Evolutionary conservation across 1,139 yeast species (phyloP).

Genomic region (Pichia sp.): DNA sequence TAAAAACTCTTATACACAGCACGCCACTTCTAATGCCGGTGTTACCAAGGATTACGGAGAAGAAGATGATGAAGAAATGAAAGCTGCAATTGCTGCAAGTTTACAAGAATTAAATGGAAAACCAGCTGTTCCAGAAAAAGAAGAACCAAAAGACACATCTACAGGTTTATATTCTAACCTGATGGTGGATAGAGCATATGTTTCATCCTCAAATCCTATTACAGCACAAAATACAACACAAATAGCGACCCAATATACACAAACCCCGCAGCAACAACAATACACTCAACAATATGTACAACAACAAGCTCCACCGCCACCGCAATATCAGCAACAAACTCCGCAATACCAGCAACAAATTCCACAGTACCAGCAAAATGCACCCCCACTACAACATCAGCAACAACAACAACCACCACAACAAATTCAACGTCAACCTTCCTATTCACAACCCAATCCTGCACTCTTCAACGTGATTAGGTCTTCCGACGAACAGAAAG

Average conservation of each 20-base stretch:
- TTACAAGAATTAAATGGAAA: constrained; percentile 61
- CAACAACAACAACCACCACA: constrained; percentile 13
- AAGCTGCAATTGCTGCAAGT: constrained; percentile 95
- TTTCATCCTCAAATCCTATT: not conserved
- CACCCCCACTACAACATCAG: constrained; percentile 23
- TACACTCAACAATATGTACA: not conserved
- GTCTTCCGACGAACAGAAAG: constrained; percentile 62
- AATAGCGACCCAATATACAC: not conserved
- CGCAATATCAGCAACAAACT: too few relatives aligned
- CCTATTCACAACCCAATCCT: too few relatives aligned
- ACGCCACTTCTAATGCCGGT: not conserved
- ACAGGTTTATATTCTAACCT: constrained; percentile 30
- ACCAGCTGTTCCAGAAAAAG: not conserved
- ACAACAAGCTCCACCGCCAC: too few relatives aligned
- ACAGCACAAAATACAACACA: not conserved
- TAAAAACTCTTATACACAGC: not conserved
- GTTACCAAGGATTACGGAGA: constrained; percentile 45
- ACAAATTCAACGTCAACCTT: too few relatives aligned
- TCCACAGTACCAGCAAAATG: too few relatives aligned
- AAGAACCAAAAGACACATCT: constrained; percentile 18
- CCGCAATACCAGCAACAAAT: not conserved
- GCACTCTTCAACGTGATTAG: constrained; percentile 39
- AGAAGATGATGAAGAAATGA: constrained; percentile 87
- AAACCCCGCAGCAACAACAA: constrained; percentile 23
- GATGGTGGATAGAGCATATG: constrained; percentile 2